Base-by-base conservation (phyloP, 805 yeast genomes). In the Barnettozyma botsteinii region DNA sequence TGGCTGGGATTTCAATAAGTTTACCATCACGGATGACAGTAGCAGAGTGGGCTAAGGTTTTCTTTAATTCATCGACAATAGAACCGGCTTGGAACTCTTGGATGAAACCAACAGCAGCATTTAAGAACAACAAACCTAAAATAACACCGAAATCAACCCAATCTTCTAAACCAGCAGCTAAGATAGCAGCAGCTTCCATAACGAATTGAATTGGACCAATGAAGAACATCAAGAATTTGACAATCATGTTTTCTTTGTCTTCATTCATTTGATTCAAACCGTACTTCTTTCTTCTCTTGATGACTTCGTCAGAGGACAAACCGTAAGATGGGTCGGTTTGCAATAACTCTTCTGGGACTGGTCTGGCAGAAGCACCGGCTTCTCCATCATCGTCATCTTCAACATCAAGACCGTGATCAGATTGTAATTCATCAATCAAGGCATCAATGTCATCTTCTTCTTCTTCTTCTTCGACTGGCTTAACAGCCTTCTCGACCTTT, bases 91-190 rank as follows among this genome's bases (percentile, higher is more conserved):
- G 96, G 83, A 72, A 89, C 71, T 88, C 97, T 75, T 88, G 97
- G 56, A 86, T 75, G 81, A 88, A 88, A 78, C 97, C 97, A 66
- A 88, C 96, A 59, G 72, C 70, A 51, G 96, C 96, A 70, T 88
- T 88, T 64, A 88, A 78, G 66, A 81, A 56, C 57, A 88, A 74
- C 57, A 88, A 71, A 70, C 83, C 96, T 68, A 85, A 79, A 64
- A 88, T 88, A 65, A 88, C 97, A 79, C 97, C 96, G 75, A 88
- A 88, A 78, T 88, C 96, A 62, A 88, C 96, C 96, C 96, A 88
- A 73, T 89, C 96, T 72, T 86, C 86, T 59, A 86, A 75, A 81
- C 95, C 96, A 52, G 95, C 95, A 62, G 96, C 95, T 66, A 86
- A 73, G 51, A 86, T 77, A 56, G 96, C 95, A 60, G 96, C 96